Evolutionary conservation across 1,284 basidiomycete genomes (phyloP), one percentile per base, ranked within the genome.

Genomic region (Gymnopus androsaceus): DNA sequence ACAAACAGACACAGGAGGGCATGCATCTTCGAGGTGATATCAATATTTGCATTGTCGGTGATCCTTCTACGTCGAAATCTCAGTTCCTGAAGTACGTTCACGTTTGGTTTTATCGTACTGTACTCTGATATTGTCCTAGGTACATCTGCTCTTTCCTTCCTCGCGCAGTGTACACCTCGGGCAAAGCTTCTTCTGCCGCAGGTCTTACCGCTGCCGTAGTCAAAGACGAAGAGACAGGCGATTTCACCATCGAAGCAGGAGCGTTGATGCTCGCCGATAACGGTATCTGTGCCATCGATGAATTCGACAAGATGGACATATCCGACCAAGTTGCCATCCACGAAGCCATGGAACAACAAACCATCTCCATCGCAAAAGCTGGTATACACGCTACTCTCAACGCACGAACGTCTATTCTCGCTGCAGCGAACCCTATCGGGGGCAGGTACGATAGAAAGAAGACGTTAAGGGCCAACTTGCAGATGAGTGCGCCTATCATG

Each of bases 321-420:
- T 88, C 93, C 2, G 97, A 99, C 72, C 97, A 99, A 72, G 95
- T 99, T 41, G 97, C 97, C 33, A 99, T 99, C 64, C 97, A 99
- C 81, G 96, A 99, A 81, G 95, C 97, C 2, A 99, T 99, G 96
- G 96, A 99, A 85, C 96, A 99, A 75, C 96, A 99, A 77, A 99
- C 96, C 1, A 98, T 99, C 67, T 98, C 95, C 33, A 98, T 99
- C 63, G 97, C 97, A 52, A 99, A 99, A 72, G 97, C 97, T 2
- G 97, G 97, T 59, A 98, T 99, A 63, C 96, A 99, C 68, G 96
- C 97, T 1, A 99, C 97, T 0, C 83, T 99, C 49, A 99, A 99
- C 66, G 97, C 97, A 0, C 88, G 96, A 11, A 99, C 96, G 0
- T 97, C 95, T 1, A 99, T 99, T 61, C 84, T 99, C 25, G 97